A percentile compares a stretch with the other conserved stretches of the same genome.
Conservation (phyloP, 176 grass and related monocot species). For the Panicum miliaceum region DNA sequence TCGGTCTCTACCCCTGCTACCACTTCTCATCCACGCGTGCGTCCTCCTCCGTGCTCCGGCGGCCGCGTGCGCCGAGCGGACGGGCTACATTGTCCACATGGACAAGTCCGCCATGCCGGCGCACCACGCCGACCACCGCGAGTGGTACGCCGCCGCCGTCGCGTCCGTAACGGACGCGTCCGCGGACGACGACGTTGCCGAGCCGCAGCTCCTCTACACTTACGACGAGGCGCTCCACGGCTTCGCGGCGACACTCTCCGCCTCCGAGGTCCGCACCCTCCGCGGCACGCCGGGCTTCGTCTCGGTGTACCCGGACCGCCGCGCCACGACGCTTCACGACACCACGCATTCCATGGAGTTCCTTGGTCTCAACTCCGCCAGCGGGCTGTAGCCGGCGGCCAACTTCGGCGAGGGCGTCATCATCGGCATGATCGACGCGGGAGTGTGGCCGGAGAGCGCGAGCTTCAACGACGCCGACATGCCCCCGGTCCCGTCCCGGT, state of each 20-base stretch:
- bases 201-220: conserved; percentile 43
- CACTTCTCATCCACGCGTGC: conserved; percentile 22
- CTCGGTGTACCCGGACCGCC: conserved; percentile 44
- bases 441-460: conserved; percentile 57
- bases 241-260: conserved; percentile 40
- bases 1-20: neutral
- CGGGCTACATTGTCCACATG: conserved; percentile 59
- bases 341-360: conserved; percentile 64
- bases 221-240: conserved; percentile 59
- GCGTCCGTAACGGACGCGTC: neutral
- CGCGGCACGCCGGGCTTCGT: conserved; percentile 35
- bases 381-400: conserved; percentile 49
- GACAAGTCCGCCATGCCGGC: conserved; percentile 55
- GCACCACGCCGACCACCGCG: conserved; percentile 11
- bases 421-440: conserved; percentile 62
- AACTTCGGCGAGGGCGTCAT: conserved; percentile 57
- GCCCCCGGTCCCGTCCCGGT: conserved; percentile 40
- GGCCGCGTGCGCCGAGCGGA: neutral
- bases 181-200: neutral
- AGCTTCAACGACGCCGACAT: conserved; percentile 53
- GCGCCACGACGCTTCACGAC: conserved; percentile 19
- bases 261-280: conserved; percentile 37
- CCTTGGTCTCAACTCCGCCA: conserved; percentile 15
- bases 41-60: neutral
- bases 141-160: conserved; percentile 49